These are phyloP conservation scores for Mycosphaerella sp. DNA, from an alignment of 2,329 filamentous ascomycete genomes.

Conservation along the genomic window DNA sequence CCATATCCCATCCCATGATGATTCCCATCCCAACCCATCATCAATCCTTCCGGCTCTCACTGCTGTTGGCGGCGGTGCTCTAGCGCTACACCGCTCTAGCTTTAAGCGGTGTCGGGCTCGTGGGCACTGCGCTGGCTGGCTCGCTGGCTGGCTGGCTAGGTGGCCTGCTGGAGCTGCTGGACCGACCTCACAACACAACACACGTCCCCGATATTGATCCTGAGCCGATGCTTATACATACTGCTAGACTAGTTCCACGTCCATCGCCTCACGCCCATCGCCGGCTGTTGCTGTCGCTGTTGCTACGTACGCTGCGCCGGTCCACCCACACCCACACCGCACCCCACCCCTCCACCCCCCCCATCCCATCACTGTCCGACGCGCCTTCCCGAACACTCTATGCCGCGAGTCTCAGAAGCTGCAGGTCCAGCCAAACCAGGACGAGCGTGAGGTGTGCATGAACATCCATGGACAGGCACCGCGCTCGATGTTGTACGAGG, in stretches of 20 bases:
- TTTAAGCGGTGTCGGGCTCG: no score
- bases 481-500: constrained; percentile 14
- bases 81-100: neutral
- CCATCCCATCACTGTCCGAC: neutral
- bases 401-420: neutral
- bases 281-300: no score
- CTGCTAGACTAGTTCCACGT: no score
- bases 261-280: no score
- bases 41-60: no score
- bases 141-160: no score
- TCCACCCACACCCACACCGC: neutral
- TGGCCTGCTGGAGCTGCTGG: neutral
- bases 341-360: no score
- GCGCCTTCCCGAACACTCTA: neutral
- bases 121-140: no score
- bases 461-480: constrained; percentile 14
- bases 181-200: neutral
- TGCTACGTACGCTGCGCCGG: no score
- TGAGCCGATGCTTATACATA: neutral
- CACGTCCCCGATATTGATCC: neutral
- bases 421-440: constrained; percentile 2
- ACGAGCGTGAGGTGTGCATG: constrained; percentile 10
- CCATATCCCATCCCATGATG: no score
- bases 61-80: neutral
- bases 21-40: neutral